Evolutionary conservation across 345 rosid genomes (phyloP).

Genomic region (Trapa incisa): DNA sequence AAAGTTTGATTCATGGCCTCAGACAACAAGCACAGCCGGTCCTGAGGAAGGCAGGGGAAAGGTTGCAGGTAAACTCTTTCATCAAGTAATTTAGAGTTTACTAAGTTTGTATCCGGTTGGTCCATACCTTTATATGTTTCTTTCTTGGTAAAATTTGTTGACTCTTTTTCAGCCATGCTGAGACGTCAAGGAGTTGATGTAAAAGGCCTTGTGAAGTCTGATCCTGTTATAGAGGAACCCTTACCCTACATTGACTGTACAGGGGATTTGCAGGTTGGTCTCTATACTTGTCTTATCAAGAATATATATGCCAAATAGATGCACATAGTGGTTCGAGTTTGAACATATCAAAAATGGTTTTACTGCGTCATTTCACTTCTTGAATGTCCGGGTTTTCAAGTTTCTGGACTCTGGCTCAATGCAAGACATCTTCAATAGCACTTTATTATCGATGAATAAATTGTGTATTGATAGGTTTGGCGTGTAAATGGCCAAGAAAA

Average conservation of each 20-base stretch:
- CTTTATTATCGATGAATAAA: neutral
- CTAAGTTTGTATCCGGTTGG: too few species aligned
- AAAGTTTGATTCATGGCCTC: constrained; percentile 87
- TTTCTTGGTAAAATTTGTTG: neutral
- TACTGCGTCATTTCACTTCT: neutral
- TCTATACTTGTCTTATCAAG: too few species aligned
- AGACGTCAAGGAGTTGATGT: constrained; percentile 88
- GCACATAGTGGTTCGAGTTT: constrained; percentile 7
- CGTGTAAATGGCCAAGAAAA: constrained; percentile 64
- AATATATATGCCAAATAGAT: too few species aligned
- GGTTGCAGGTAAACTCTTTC: constrained; percentile 59
- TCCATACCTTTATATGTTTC: neutral
- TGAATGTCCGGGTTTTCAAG: too few species aligned
- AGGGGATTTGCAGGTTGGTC: constrained; percentile 81
- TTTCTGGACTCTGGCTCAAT: too few species aligned
- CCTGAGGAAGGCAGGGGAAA: constrained; percentile 95
- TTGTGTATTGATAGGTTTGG: constrained; percentile 52
- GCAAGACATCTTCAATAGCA: neutral
- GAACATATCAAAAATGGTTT: neutral
- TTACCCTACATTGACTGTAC: constrained; percentile 82
- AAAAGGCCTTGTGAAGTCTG: constrained; percentile 67
- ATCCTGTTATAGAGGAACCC: constrained; percentile 68
- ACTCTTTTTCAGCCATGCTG: constrained; percentile 51
- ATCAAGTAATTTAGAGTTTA: neutral
- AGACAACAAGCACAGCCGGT: constrained; percentile 37